phyloP scores from a whole-genome alignment of 2,329 filamentous ascomycete genomes.

The Triangularia setosa region DNA sequence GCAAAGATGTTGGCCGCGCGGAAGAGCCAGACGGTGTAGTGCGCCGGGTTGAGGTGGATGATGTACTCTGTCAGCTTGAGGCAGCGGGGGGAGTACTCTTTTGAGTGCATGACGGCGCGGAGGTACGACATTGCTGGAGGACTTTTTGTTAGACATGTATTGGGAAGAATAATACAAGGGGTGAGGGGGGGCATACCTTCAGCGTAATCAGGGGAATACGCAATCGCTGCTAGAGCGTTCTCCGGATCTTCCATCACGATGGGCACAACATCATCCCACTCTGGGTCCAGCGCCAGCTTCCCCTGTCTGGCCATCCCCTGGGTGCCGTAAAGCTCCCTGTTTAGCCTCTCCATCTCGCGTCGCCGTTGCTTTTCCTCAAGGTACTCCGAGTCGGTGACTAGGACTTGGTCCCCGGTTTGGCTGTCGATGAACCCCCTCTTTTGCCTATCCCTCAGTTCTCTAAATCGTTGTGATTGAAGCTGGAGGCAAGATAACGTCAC shows the following conservation, averaged over 20 bases:
- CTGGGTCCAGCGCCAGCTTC: conserved; percentile 62
- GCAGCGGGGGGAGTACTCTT: conserved; percentile 76
- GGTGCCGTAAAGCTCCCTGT: conserved; percentile 49
- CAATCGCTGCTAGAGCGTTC: conserved; percentile 83
- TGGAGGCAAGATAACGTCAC: conserved; percentile 41
- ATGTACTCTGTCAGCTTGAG: conserved; percentile 82
- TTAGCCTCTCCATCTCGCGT: conserved; percentile 48
- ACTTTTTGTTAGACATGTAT: not conserved
- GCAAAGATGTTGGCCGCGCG: conserved; percentile 73
- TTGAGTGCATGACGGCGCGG: conserved; percentile 83
- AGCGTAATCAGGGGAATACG: conserved; percentile 83
- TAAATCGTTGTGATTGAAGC: conserved; percentile 44
- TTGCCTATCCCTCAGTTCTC: conserved; percentile 34
- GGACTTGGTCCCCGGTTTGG: not conserved
- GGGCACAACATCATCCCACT: conserved; percentile 80
- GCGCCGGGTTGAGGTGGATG: conserved; percentile 89
- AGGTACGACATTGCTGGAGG: conserved; percentile 83
- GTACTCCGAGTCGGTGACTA: conserved; percentile 38
- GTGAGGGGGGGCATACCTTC: conserved; percentile 56
- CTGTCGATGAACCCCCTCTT: conserved; percentile 21
- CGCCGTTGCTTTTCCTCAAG: conserved; percentile 45
- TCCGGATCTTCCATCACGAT: conserved; percentile 81
- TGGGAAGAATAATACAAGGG: conserved; percentile 15
- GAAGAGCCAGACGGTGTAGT: conserved; percentile 99
- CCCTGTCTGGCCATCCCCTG: conserved; percentile 38